Conservation (phyloP, 768 basidiomycete genomes). For the Royoungia palumana region DNA sequence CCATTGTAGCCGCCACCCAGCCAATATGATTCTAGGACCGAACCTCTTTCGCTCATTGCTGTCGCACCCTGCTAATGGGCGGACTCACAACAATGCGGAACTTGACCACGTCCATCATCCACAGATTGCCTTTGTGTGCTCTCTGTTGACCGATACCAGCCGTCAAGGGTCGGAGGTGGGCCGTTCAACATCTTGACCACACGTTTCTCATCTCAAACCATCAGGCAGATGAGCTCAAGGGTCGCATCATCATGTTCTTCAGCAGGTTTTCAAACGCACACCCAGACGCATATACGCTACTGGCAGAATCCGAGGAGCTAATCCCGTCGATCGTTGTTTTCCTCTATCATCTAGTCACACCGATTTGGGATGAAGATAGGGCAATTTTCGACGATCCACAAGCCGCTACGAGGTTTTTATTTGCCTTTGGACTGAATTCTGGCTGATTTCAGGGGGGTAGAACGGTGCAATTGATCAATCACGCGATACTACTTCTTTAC, state of each 20-base stretch:
- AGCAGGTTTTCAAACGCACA: slow-evolving; percentile 39
- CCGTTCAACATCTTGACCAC: not conserved
- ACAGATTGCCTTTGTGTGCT: slow-evolving; percentile 49
- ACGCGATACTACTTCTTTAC: slow-evolving; percentile 58
- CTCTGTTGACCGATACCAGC: slow-evolving; percentile 42
- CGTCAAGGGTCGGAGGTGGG: slow-evolving; percentile 43
- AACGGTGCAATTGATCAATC: slow-evolving; percentile 46
- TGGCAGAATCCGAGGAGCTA: slow-evolving; percentile 49
- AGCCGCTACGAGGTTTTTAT: slow-evolving; percentile 24
- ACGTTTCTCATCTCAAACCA: slow-evolving; percentile 1
- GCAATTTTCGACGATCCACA: slow-evolving; percentile 36
- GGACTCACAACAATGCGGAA: slow-evolving; percentile 15
- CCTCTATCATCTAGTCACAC: slow-evolving; percentile 47
- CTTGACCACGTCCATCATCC: slow-evolving; percentile 32
- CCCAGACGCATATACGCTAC: slow-evolving; percentile 34
- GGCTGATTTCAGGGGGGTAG: slow-evolving; percentile 34
- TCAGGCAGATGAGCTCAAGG: slow-evolving; percentile 37
- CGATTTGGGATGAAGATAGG: slow-evolving; percentile 67
- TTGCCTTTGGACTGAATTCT: not conserved
- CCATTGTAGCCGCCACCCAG: not conserved
- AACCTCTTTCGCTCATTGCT: slow-evolving; percentile 43
- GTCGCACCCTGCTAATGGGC: slow-evolving; percentile 30
- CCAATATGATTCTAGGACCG: slow-evolving; percentile 37
- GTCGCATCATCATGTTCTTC: slow-evolving; percentile 39
- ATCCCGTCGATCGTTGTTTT: slow-evolving; percentile 64